Conservation (phyloP, 2,329 filamentous ascomycete genomes). For the Thielaviopsis musarum region DNA sequence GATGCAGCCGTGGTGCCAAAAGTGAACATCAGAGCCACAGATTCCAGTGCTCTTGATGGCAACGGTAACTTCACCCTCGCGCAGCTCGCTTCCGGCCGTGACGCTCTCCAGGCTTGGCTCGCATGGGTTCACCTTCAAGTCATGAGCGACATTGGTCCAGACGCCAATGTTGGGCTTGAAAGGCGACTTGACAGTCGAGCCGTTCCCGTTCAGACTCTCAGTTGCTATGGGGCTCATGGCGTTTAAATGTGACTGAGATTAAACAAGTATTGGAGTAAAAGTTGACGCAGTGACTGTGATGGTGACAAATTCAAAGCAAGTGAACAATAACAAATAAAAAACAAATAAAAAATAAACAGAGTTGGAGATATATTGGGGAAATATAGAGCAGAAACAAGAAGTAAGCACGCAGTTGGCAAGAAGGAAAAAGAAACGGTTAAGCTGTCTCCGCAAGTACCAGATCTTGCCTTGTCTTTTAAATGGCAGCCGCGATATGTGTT, state of each 20-base stretch:
- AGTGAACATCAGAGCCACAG: slow-evolving; percentile 94
- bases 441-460: too few relatives aligned
- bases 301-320: too few relatives aligned
- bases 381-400: too few relatives aligned
- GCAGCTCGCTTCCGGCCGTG: slow-evolving; percentile 47
- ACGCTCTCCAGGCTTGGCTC: slow-evolving; percentile 62
- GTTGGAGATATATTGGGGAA: too few relatives aligned
- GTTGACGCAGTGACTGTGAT: too few relatives aligned
- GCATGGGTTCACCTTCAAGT: slow-evolving; percentile 74
- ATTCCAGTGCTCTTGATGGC: slow-evolving; percentile 91
- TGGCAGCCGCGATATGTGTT: too few relatives aligned
- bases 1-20: slow-evolving; percentile 92
- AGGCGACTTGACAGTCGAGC: slow-evolving; percentile 1
- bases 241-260: background rate
- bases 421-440: too few relatives aligned
- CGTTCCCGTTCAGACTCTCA: slow-evolving; percentile 11
- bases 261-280: background rate
- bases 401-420: too few relatives aligned
- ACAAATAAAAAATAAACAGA: too few relatives aligned
- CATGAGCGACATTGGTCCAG: slow-evolving; percentile 84
- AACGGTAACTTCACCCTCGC: slow-evolving; percentile 70
- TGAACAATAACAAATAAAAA: background rate
- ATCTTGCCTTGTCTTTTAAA: too few relatives aligned
- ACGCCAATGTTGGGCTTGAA: slow-evolving; percentile 84
- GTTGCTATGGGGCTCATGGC: slow-evolving; percentile 21